Conservation (phyloP, 495 filamentous ascomycete species). For the Margaritispora aquatica region DNA sequence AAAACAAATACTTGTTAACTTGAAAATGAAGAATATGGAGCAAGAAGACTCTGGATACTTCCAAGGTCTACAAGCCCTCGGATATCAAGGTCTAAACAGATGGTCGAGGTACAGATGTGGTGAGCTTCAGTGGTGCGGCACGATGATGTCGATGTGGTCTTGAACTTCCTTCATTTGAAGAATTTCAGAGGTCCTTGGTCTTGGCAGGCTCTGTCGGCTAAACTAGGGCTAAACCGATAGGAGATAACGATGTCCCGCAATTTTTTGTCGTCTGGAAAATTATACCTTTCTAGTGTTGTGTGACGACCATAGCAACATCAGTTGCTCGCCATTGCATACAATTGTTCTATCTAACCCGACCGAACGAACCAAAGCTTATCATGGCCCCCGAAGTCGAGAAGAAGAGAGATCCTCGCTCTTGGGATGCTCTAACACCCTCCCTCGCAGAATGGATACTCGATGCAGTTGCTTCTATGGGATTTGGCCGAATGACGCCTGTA, state of each 20-base stretch:
- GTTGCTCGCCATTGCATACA: too few species aligned
- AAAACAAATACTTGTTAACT: not conserved
- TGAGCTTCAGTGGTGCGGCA: not conserved
- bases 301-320: too few species aligned
- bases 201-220: not conserved
- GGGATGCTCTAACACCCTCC: conserved; percentile 70
- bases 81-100: not conserved
- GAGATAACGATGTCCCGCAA: not conserved
- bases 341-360: too few species aligned
- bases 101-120: not conserved
- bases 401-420: conserved; percentile 53
- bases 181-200: not conserved
- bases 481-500: conserved; percentile 84
- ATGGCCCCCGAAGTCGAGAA: conserved; percentile 16
- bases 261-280: not conserved
- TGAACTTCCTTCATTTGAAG: not conserved
- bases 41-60: too few species aligned
- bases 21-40: not conserved
- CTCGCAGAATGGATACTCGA: conserved; percentile 90
- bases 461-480: conserved; percentile 78
- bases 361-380: not conserved
- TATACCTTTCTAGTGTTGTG: too few species aligned
- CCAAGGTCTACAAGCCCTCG: not conserved
- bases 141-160: not conserved
- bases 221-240: not conserved